Evolutionary conservation across 805 yeast species (phyloP), one percentile per base, ranked within the genome.

Genomic region (Yarrowia hollandica): DNA sequence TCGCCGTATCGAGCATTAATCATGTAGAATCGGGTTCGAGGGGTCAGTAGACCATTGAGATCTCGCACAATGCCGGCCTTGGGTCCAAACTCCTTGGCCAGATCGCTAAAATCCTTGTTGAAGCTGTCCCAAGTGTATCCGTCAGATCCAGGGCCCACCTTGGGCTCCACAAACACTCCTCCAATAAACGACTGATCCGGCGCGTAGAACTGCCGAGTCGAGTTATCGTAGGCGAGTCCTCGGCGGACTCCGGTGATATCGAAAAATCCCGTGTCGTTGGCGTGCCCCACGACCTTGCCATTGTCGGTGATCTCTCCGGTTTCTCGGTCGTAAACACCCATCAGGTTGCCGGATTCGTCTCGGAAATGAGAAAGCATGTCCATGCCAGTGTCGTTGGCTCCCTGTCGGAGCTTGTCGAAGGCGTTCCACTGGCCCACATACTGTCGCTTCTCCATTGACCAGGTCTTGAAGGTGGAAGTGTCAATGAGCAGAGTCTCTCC

Each of bases 131-230:
- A 44, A 18, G 34, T 30, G 52, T 15, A 44, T 7, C 25, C 52
- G 5, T 8, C n/a, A 18, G 52, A 44, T 3, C 52, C 52, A n/a
- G 52, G 52, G 8, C 52, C 52, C 4, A n/a, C 18, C 25, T 44
- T 28, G 25, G 52, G 52, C 35, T 44, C 52, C 8, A 10, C 5
- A 10, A 44, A 44, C 10, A 44, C 26, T 8, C 52, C 52, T 4
- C 52, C 52, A 5, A 44, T 44, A 16, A 44, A 44, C 18, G 52
- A 44, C 26, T 44, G 52, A 9, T 44, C 52, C 3, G 52, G 52
- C 2, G 52, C 52, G 18, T 28, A 44, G 18, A 44, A 44, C 18
- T 7, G 12, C 2, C 52, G 16, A 9, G 52, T 44, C 16, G 34
- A 28, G 52, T 44, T 44, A 18, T n/a, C 16, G 14, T 8, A 7